Base-by-base conservation (phyloP, 83 land plant species). In the Picea abies region DNA sequence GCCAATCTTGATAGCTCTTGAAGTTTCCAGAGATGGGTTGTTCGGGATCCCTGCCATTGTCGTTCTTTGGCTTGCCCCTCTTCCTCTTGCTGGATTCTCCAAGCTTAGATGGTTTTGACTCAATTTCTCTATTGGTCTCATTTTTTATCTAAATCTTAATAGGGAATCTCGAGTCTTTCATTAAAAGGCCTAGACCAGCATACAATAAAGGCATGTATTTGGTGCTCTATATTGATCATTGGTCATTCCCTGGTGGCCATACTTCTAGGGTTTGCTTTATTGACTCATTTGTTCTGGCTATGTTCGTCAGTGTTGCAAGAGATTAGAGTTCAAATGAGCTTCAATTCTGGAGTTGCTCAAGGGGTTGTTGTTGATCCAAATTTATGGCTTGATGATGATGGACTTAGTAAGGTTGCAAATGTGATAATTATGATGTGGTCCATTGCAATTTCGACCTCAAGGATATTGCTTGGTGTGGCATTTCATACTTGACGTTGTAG, bases 241-340 rank as follows among this genome's bases (percentile, higher is more conserved):
- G 94, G 91, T 97, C 99, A 11, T 96, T 97, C 80, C 99, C 99
- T 65, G 94, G 98, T 80, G 99, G 99, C 66, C 99, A 97, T 82
- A 87, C 99, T 15, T 94, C 99, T 8, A 84, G 99, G 16, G 98
- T 91, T 8, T 88, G 78, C 81, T 82, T 93, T 75, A 84, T 96
- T 9, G 90, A 90, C 19, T 29, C 92, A 5, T 84, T 92, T 60
- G 35, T 44, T 86, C 23, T 86, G 49, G 65, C 82, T 89, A 1
- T 87, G 80, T 56, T 5, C 39, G 63, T 78, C 76, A 1, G 8
- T 69, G 71, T 73, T 87, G 81, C 26, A 58, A 23, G 85, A 35
- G 66, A 69, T 67, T 22, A 37, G 23, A 32, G 66, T 66, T 60
- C 11, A 86, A 49, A 71, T 19, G 22, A 47, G 19, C 25, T 39